These are phyloP conservation scores for Salix caprea DNA, from an alignment of 345 rosid genomes.

Conservation along the genomic window DNA sequence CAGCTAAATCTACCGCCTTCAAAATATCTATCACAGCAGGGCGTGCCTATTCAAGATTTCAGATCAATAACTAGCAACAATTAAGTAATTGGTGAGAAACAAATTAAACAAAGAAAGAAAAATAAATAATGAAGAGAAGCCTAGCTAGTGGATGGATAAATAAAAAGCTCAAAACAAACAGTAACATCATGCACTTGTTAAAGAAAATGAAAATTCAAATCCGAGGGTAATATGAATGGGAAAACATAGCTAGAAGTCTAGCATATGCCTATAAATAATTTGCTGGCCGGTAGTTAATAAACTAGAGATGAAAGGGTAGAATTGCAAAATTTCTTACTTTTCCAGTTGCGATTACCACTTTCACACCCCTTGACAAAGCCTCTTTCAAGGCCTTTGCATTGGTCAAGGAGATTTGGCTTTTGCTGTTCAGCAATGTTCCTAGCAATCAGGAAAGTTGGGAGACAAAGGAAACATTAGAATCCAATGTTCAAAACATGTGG, in stretches of 20 bases:
- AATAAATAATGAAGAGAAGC: not conserved
- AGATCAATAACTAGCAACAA: slow-evolving; percentile 17
- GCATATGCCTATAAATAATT: not conserved
- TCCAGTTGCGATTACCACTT: slow-evolving; percentile 92
- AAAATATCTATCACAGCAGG: slow-evolving; percentile 58
- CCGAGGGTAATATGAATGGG: not conserved
- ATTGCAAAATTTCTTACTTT: slow-evolving; percentile 44
- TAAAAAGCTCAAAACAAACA: not conserved
- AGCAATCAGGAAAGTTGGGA: slow-evolving; percentile 12
- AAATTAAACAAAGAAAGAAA: not conserved
- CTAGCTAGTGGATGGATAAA: not conserved
- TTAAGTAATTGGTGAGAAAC: slow-evolving; percentile 7
- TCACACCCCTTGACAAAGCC: slow-evolving; percentile 78
- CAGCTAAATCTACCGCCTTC: slow-evolving; percentile 67
- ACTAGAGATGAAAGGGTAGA: slow-evolving; percentile 2
- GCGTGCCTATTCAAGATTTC: slow-evolving; percentile 56
- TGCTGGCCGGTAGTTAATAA: not conserved
- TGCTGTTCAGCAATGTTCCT: slow-evolving; percentile 87
- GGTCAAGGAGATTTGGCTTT: slow-evolving; percentile 57
- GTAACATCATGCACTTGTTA: not conserved
- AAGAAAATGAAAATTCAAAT: slow-evolving; percentile 1
- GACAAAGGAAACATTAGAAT: slow-evolving; percentile 8
- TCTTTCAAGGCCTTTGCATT: slow-evolving; percentile 81
- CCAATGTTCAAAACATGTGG: slow-evolving; percentile 1
- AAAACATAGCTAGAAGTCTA: not conserved